Evolutionary conservation across 2,329 filamentous ascomycete genomes (phyloP).

Genomic region (Cladosporium sp.): DNA sequence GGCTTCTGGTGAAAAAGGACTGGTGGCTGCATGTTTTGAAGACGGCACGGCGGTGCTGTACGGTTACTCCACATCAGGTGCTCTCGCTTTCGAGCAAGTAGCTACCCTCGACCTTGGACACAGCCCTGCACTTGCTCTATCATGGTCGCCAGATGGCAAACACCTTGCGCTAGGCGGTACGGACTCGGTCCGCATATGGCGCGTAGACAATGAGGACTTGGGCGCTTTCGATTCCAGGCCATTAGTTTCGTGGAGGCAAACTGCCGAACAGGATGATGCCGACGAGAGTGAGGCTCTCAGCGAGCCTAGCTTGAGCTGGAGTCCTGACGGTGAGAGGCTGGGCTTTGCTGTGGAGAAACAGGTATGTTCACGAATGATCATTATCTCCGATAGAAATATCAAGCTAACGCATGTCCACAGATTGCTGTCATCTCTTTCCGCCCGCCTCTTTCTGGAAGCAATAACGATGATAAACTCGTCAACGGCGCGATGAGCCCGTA

Average conservation of each 20-base stretch:
- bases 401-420: slow-evolving; percentile 13
- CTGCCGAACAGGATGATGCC: slow-evolving; percentile 22
- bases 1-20: not conserved
- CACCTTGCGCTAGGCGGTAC: slow-evolving; percentile 47
- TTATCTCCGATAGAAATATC: not conserved
- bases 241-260: slow-evolving; percentile 33
- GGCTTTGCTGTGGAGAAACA: slow-evolving; percentile 46
- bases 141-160: slow-evolving; percentile 46
- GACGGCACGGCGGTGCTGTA: not conserved
- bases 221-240: slow-evolving; percentile 7
- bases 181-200: slow-evolving; percentile 49
- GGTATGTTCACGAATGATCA: slow-evolving; percentile 38
- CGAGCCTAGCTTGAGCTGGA: slow-evolving; percentile 50
- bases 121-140: slow-evolving; percentile 41
- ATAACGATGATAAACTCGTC: not conserved
- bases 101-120: slow-evolving; percentile 3
- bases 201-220: slow-evolving; percentile 26
- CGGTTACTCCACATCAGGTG: not conserved
- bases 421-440: slow-evolving; percentile 27
- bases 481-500: slow-evolving; percentile 16
- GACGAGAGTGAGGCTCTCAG: slow-evolving; percentile 23
- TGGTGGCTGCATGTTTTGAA: slow-evolving; percentile 15
- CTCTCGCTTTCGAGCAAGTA: slow-evolving; percentile 7
- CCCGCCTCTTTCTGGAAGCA: slow-evolving; percentile 18
- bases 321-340: slow-evolving; percentile 54